Percentiles rank a stretch among this genome's conserved stretches.
phyloP scores from a whole-genome alignment of 1,139 yeast species.

The Kluyveromyces sp. region DNA sequence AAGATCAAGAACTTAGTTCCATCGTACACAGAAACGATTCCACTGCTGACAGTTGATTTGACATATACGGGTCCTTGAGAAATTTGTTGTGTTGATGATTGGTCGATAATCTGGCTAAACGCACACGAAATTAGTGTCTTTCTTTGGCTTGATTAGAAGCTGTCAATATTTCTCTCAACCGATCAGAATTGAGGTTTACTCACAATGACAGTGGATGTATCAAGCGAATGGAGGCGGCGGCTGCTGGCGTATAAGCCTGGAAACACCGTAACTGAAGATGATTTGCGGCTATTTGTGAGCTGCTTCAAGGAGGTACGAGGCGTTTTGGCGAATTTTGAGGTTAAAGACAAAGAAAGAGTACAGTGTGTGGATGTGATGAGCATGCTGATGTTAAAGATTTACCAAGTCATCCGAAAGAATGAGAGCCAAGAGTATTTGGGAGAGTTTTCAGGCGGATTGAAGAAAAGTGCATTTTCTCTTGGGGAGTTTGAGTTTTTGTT shows the following conservation, averaged over 20 bases:
- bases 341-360: slow-evolving; percentile 48
- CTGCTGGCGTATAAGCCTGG: slow-evolving; percentile 3
- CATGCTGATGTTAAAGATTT: slow-evolving; percentile 54
- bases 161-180: too few relatives aligned
- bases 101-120: too few relatives aligned
- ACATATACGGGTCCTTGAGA: too few relatives aligned
- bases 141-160: too few relatives aligned
- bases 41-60: too few relatives aligned
- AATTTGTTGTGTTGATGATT: too few relatives aligned
- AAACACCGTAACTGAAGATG: slow-evolving; percentile 38
- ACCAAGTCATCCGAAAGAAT: slow-evolving; percentile 14
- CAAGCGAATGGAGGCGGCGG: slow-evolving; percentile 7
- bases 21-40: too few relatives aligned
- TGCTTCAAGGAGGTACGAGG: slow-evolving; percentile 66
- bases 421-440: slow-evolving; percentile 12
- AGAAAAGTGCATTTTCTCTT: slow-evolving; percentile 15
- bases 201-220: slow-evolving; percentile 2
- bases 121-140: too few relatives aligned
- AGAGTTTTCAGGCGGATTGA: slow-evolving; percentile 18
- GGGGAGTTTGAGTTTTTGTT: slow-evolving; percentile 38
- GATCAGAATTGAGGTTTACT: too few relatives aligned
- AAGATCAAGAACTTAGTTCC: background rate
- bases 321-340: slow-evolving; percentile 57
- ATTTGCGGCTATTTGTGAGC: slow-evolving; percentile 54
- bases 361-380: slow-evolving; percentile 53